These are phyloP conservation scores for Heliocybe sulcata DNA, from an alignment of 1,284 basidiomycete species.

Conservation along the genomic window DNA sequence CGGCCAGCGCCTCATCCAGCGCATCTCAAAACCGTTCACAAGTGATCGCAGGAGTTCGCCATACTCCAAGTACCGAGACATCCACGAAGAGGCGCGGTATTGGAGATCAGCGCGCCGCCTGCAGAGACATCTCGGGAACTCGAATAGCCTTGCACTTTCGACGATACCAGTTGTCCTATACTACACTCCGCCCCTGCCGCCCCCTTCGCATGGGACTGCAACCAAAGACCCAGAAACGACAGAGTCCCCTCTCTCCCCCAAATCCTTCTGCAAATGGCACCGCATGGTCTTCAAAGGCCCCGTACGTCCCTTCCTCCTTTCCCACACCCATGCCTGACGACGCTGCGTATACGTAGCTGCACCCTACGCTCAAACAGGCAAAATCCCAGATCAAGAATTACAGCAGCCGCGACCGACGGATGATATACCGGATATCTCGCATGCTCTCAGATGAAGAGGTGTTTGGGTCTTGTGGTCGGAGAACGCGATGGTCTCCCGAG, in stretches of 20 bases:
- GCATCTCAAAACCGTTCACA: not conserved
- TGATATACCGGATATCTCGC: constrained; percentile 29
- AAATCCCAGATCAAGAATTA: constrained; percentile 21
- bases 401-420: constrained; percentile 27
- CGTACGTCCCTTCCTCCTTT: no score
- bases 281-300: constrained; percentile 27
- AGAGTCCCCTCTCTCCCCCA: constrained; percentile 17
- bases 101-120: not conserved
- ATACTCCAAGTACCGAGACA: not conserved
- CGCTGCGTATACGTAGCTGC: constrained; percentile 19
- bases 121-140: not conserved
- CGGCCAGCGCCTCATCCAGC: not conserved
- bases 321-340: no score
- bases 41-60: no score
- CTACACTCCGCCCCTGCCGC: not conserved
- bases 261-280: constrained; percentile 33
- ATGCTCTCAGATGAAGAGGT: constrained; percentile 24
- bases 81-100: not conserved
- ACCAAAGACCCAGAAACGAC: not conserved
- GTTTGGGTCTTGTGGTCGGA: constrained; percentile 12
- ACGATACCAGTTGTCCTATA: not conserved
- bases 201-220: not conserved
- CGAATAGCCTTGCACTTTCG: no score
- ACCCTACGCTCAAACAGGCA: constrained; percentile 16
- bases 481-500: constrained; percentile 9